A percentile compares a stretch with the other conserved stretches of the same genome.
phyloP scores from a whole-genome alignment of 257 asterid species.

The Paraleonurus japonicus region DNA sequence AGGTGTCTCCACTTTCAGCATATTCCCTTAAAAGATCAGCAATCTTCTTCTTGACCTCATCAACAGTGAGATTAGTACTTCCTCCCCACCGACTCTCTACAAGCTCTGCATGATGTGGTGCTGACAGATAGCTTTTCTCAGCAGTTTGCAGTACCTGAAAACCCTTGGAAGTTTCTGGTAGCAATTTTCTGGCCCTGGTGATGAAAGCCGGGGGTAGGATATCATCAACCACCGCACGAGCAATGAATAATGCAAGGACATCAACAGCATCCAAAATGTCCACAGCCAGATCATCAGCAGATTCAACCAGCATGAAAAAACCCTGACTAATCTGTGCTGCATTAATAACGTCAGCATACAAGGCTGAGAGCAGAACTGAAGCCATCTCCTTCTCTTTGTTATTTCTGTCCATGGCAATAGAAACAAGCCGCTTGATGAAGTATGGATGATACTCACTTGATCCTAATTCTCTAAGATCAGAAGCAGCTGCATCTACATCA shows the following conservation, averaged over 20 bases:
- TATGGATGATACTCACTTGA: slow-evolving; percentile 87
- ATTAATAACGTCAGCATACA: slow-evolving; percentile 78
- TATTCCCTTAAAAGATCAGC: slow-evolving; percentile 82
- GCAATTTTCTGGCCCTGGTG: slow-evolving; percentile 66
- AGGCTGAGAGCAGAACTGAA: slow-evolving; percentile 88
- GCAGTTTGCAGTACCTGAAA: slow-evolving; percentile 72
- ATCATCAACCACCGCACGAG: slow-evolving; percentile 96
- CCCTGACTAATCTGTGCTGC: slow-evolving; percentile 83
- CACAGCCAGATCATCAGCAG: slow-evolving; percentile 89
- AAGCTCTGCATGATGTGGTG: slow-evolving; percentile 99
- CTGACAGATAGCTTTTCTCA: slow-evolving; percentile 95
- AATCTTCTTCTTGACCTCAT: slow-evolving; percentile 88
- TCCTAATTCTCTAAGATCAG: slow-evolving; percentile 88
- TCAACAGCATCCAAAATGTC: slow-evolving; percentile 95
- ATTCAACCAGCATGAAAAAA: slow-evolving; percentile 77
- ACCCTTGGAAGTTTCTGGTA: slow-evolving; percentile 78
- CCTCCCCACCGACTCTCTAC: slow-evolving; percentile 99
- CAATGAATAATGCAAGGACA: slow-evolving; percentile 77
- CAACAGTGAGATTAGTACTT: slow-evolving; percentile 89
- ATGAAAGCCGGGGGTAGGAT: slow-evolving; percentile 94
- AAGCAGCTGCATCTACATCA: slow-evolving; percentile 79
- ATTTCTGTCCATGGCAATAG: slow-evolving; percentile 95
- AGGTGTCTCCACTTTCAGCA: slow-evolving; percentile 84
- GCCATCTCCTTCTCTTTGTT: slow-evolving; percentile 99
- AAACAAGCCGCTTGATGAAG: slow-evolving; percentile 85